Conservation (phyloP, 805 yeast genomes). For the Ogataea ganodermae region DNA sequence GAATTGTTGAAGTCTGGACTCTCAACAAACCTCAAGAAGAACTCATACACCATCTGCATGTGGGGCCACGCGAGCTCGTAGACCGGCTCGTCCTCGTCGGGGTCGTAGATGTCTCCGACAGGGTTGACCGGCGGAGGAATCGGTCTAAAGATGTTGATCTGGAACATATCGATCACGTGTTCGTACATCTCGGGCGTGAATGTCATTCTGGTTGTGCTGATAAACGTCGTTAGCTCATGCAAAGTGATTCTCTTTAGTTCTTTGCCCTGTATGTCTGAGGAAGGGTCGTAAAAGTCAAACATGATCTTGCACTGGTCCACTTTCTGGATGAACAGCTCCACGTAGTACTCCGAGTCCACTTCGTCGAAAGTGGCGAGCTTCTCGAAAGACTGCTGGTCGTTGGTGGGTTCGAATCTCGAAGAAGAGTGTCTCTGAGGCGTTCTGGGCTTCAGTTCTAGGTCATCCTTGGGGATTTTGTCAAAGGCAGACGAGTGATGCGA, state of each 20-base stretch:
- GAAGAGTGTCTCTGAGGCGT: constrained; percentile 91
- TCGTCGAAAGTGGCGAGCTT: constrained; percentile 87
- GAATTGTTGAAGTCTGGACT: constrained; percentile 93
- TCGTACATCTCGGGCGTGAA: constrained; percentile 90
- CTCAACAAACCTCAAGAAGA: constrained; percentile 88
- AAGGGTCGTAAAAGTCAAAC: constrained; percentile 93
- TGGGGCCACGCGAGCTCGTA: constrained; percentile 98
- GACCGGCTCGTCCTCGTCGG: constrained; percentile 98
- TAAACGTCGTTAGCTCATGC: constrained; percentile 86
- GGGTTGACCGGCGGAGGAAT: constrained; percentile 99
- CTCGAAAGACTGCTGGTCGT: constrained; percentile 60
- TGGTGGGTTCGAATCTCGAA: constrained; percentile 83
- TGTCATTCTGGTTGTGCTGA: constrained; percentile 76
- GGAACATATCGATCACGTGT: constrained; percentile 88
- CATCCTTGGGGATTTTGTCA: constrained; percentile 52
- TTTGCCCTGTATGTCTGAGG: constrained; percentile 88
- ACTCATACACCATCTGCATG: constrained; percentile 95
- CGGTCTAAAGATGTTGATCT: constrained; percentile 85
- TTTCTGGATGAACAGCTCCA: constrained; percentile 78
- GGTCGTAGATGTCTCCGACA: constrained; percentile 92
- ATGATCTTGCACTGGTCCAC: constrained; percentile 93
- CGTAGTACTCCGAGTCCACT: constrained; percentile 74
- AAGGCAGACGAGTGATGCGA: constrained; percentile 32
- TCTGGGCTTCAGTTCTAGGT: constrained; percentile 68
- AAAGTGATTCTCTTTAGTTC: constrained; percentile 86